Percentiles rank a stretch among this genome's conserved stretches.
Conservation (phyloP, 495 filamentous ascomycete species). For the Penicillium bialowiezense region DNA sequence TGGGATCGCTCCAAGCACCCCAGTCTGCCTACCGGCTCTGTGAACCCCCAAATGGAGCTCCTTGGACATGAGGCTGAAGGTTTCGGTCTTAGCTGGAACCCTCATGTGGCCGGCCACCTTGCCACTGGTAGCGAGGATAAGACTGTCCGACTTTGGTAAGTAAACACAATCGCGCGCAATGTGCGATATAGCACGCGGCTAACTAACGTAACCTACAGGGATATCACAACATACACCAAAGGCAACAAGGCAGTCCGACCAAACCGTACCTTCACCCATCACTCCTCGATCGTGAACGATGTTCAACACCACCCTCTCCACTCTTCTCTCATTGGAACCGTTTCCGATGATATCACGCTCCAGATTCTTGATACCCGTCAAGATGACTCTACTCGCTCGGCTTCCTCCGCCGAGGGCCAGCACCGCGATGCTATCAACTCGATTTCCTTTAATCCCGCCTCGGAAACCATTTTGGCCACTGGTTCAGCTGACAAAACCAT, state of each 20-base stretch:
- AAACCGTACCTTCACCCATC: slow-evolving; percentile 75
- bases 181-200: slow-evolving; percentile 10
- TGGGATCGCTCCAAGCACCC: slow-evolving; percentile 96
- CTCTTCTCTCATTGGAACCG: slow-evolving; percentile 78
- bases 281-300: slow-evolving; percentile 90
- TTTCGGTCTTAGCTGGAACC: slow-evolving; percentile 93
- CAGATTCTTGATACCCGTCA: slow-evolving; percentile 84
- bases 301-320: slow-evolving; percentile 90
- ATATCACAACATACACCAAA: slow-evolving; percentile 66
- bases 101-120: slow-evolving; percentile 75
- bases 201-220: slow-evolving; percentile 49
- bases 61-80: slow-evolving; percentile 85
- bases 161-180: background rate
- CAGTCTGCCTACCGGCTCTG: slow-evolving; percentile 63
- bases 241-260: slow-evolving; percentile 69
- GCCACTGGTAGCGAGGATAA: slow-evolving; percentile 87
- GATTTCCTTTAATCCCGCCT: slow-evolving; percentile 85
- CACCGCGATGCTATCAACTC: slow-evolving; percentile 94
- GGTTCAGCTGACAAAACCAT: slow-evolving; percentile 94
- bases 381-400: slow-evolving; percentile 55
- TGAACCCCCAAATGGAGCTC: slow-evolving; percentile 79
- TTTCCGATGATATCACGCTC: slow-evolving; percentile 92
- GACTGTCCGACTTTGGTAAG: slow-evolving; percentile 87
- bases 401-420: slow-evolving; percentile 62
- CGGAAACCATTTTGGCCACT: slow-evolving; percentile 83